phyloP scores from a whole-genome alignment of 176 grass and related monocot species.

The maize (Zea mays) region DNA sequence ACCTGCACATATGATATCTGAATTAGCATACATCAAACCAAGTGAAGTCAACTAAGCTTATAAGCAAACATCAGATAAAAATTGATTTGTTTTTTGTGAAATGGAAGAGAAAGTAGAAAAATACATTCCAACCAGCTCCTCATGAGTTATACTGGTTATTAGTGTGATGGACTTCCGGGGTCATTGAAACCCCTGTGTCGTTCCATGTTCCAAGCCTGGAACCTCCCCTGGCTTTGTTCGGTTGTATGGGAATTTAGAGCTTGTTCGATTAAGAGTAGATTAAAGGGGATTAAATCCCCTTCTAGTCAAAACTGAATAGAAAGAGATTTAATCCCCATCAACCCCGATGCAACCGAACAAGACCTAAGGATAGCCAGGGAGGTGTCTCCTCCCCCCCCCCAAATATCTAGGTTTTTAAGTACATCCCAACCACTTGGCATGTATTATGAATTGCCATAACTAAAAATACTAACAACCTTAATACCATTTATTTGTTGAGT shows the following conservation, averaged over 20 bases:
- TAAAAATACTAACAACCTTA: neutral
- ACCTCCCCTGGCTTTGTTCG: no score
- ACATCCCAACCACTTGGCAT: neutral
- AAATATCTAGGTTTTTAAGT: neutral
- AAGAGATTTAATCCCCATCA: no score
- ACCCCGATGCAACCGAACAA: no score
- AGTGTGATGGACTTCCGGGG: neutral
- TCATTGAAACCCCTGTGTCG: neutral
- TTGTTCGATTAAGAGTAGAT: no score
- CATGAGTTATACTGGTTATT: neutral
- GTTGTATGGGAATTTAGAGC: no score
- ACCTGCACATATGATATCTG: constrained; percentile 55
- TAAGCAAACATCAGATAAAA: neutral
- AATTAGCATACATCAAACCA: constrained; percentile 21
- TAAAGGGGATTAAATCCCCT: no score
- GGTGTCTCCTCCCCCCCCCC: no score
- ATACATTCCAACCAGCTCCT: neutral
- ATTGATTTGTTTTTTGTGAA: neutral
- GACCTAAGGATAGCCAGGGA: no score
- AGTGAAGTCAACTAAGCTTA: no score
- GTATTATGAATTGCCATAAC: neutral
- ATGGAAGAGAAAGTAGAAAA: neutral
- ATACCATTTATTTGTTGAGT: neutral
- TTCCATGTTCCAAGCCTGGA: no score
- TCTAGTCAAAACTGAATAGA: no score